Base-by-base conservation (phyloP, 2,329 filamentous ascomycete species). In the Clarireedia paspali region DNA sequence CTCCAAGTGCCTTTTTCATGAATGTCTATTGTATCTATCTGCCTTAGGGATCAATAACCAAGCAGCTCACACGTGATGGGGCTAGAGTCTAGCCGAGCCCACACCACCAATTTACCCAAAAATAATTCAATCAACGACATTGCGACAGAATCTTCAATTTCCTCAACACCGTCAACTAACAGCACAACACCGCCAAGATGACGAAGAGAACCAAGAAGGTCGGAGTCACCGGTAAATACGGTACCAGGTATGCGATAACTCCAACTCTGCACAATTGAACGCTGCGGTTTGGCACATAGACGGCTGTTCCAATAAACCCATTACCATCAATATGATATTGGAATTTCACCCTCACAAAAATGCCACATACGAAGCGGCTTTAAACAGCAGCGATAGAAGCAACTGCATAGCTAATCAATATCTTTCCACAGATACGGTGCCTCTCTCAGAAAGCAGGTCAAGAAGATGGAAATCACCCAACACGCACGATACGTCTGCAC, bases 381-480 rank as follows among this genome's bases (percentile, higher is more conserved):
- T 6, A 24, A 50, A 27, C 26, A 42, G 42, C 6, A 4, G 15
- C 20, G 5, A 23, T 12, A 47, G 50, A 36, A 34, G 26, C 6
- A 34, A 62, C 51, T 55, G 44, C 14, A 12, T 45, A 39, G 59
- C 64, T 65, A 57, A 66, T 57, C 23, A 23, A 47, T 62, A 40
- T 47, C 42, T 57, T 60, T 58, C 10, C 24, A 53, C 69, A 92
- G 90, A 84, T 95, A 95, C 79, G 94, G 92, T 91, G 92, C 94
- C 75, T 97, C 94, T 72, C 90, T 97, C 79, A 90, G 91, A 80
- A 97, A 97, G 85, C 91, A 91, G 77, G 87, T 94, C 74, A 97
- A 97, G 90, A 96, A 96, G 89, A 96, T 96, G 88, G 94, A 97
- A 87, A 89, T 97, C 77, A 89, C 89, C 72, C 94, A 97, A 79